A percentile compares a stretch with the other conserved stretches of the same genome.
These are phyloP conservation scores for Neurospora intermedia DNA, from an alignment of 495 filamentous ascomycete species.

Conservation along the genomic window DNA sequence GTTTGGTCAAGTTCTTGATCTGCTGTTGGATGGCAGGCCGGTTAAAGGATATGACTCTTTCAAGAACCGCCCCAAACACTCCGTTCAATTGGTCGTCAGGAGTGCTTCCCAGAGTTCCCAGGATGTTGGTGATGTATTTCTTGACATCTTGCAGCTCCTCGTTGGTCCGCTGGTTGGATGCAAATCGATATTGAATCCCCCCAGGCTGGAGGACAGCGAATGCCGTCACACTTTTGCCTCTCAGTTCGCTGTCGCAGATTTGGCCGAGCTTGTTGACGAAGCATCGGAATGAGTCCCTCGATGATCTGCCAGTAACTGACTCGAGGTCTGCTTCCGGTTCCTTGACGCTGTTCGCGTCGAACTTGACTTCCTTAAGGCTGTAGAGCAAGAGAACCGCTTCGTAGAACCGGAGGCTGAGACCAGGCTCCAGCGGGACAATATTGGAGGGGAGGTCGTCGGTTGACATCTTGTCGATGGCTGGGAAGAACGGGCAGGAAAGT, in stretches of 20 bases:
- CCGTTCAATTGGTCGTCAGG: not conserved
- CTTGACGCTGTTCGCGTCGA: not conserved
- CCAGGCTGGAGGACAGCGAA: conserved; percentile 11
- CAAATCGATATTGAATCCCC: conserved; percentile 15
- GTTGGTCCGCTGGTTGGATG: conserved; percentile 9
- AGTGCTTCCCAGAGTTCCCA: not conserved
- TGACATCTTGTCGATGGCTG: not conserved
- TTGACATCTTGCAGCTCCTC: not conserved
- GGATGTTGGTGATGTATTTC: conserved; percentile 1
- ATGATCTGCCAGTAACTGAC: not conserved
- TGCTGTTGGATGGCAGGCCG: not conserved
- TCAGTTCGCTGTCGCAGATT: conserved; percentile 12
- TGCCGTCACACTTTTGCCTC: conserved; percentile 13
- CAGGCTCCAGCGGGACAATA: not conserved
- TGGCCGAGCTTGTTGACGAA: conserved; percentile 21
- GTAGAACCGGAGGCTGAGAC: conserved; percentile 13
- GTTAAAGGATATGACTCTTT: not conserved
- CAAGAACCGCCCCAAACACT: not conserved
- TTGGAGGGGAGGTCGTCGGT: not conserved
- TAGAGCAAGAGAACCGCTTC: conserved; percentile 9
- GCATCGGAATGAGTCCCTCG: conserved; percentile 5
- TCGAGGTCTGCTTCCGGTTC: conserved; percentile 10
- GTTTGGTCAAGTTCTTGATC: not conserved
- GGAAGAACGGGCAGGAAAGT: not conserved
- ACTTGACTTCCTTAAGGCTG: conserved; percentile 4